Evolutionary conservation across 352 stramenopile species (phyloP).

Genomic region (Pythium rishiriense): DNA sequence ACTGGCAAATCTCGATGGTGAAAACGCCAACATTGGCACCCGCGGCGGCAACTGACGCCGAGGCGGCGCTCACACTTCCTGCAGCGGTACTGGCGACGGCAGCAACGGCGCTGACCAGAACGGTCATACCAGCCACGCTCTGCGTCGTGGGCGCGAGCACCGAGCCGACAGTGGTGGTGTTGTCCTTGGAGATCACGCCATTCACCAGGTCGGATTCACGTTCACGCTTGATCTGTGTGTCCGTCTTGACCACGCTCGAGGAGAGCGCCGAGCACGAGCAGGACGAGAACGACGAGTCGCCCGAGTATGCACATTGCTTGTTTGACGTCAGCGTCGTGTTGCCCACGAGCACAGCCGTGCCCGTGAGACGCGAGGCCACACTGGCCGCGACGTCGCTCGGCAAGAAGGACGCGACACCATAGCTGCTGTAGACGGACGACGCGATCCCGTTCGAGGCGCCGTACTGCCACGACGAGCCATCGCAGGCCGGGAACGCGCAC

Average conservation of each 20-base stretch:
- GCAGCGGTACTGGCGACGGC: slow-evolving; percentile 66
- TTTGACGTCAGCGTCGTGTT: slow-evolving; percentile 63
- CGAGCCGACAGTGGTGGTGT: slow-evolving; percentile 51
- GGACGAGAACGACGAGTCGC: slow-evolving; percentile 62
- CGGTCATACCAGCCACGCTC: slow-evolving; percentile 69
- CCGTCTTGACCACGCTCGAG: slow-evolving; percentile 42
- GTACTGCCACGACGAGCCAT: slow-evolving; percentile 61
- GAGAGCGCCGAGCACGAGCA: slow-evolving; percentile 68
- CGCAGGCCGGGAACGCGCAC: slow-evolving; percentile 74
- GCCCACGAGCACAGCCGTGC: slow-evolving; percentile 43
- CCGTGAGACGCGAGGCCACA: slow-evolving; percentile 35
- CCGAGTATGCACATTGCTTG: slow-evolving; percentile 63
- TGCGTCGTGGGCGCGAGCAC: slow-evolving; percentile 67
- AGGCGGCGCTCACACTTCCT: slow-evolving; percentile 37
- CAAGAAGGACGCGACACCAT: slow-evolving; percentile 61
- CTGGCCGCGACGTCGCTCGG: slow-evolving; percentile 38
- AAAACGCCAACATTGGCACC: slow-evolving; percentile 67
- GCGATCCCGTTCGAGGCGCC: slow-evolving; percentile 56
- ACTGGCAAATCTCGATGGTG: slow-evolving; percentile 81
- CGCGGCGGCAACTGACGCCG: slow-evolving; percentile 50
- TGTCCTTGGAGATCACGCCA: slow-evolving; percentile 68
- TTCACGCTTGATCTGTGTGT: slow-evolving; percentile 62
- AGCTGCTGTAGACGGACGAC: slow-evolving; percentile 60
- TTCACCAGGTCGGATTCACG: slow-evolving; percentile 40
- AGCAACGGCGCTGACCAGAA: slow-evolving; percentile 69